Conservation (phyloP, 331 rosid species). For the Prunus yedoensis region DNA sequence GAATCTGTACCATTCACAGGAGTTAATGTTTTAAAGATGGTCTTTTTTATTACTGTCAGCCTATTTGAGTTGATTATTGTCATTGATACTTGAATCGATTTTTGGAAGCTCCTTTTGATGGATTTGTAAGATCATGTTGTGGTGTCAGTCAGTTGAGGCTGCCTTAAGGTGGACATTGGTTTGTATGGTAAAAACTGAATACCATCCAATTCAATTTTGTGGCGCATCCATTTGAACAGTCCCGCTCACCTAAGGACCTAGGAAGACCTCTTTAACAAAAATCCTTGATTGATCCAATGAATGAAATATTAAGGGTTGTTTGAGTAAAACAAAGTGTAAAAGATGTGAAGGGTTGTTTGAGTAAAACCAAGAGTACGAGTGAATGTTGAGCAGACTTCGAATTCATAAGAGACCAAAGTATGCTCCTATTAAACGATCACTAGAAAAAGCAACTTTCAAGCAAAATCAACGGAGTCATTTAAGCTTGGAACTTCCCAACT, state of each 20-base stretch:
- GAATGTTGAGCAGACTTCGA: neutral
- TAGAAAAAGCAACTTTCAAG: neutral
- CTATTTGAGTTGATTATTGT: neutral
- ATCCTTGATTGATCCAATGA: too few species aligned
- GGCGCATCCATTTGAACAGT: neutral
- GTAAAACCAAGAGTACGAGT: too few species aligned
- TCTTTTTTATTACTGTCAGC: neutral
- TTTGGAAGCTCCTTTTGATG: neutral
- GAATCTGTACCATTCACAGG: neutral
- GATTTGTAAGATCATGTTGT: neutral
- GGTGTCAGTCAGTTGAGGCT: neutral
- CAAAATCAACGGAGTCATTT: neutral
- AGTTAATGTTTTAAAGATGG: conserved; percentile 2
- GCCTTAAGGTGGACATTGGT: neutral
- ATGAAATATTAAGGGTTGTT: too few species aligned
- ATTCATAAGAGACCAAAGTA: neutral
- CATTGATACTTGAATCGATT: neutral
- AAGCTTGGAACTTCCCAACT: neutral
- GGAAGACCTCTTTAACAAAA: too few species aligned
- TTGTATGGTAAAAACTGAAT: too few species aligned
- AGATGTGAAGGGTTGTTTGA: too few species aligned
- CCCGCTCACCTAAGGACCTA: too few species aligned
- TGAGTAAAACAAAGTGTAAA: too few species aligned
- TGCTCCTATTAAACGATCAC: neutral
- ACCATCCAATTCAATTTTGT: neutral